Evolutionary conservation across 495 filamentous ascomycete genomes (phyloP).

Genomic region (Lichina pygmaea): DNA sequence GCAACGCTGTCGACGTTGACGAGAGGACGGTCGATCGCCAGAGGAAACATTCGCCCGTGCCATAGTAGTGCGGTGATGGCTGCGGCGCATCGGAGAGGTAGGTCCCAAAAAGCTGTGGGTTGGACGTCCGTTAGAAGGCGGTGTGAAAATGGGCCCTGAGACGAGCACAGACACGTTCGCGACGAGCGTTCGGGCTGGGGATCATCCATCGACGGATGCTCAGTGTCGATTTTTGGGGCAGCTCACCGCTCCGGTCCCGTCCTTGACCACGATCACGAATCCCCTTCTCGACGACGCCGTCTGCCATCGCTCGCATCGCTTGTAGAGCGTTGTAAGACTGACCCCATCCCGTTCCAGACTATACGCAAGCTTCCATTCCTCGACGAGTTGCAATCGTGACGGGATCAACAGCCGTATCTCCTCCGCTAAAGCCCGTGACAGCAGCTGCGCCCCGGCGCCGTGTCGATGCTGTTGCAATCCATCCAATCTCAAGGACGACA

Average conservation of each 20-base stretch:
- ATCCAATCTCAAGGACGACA: constrained; percentile 12
- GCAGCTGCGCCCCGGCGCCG: constrained; percentile 13
- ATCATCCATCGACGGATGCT: neutral
- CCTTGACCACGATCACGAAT: constrained; percentile 67
- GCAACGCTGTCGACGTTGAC: constrained; percentile 12
- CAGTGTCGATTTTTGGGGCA: neutral
- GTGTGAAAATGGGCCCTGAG: no score
- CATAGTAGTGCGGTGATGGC: constrained; percentile 63
- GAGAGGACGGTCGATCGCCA: constrained; percentile 54
- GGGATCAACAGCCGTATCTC: constrained; percentile 83
- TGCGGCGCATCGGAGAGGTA: constrained; percentile 76
- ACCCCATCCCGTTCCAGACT: constrained; percentile 84
- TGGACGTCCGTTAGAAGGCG: no score
- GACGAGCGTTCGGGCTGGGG: neutral
- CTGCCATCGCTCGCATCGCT: constrained; percentile 29
- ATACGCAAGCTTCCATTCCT: constrained; percentile 68
- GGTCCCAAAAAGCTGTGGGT: constrained; percentile 54
- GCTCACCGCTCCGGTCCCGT: constrained; percentile 43
- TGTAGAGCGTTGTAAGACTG: constrained; percentile 65
- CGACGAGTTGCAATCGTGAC: constrained; percentile 55
- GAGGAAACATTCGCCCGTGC: constrained; percentile 92
- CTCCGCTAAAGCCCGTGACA: constrained; percentile 55
- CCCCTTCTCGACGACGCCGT: constrained; percentile 28
- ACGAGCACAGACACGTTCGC: neutral
- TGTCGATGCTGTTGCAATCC: constrained; percentile 9